Percentiles rank a stretch among this genome's conserved stretches.
These are phyloP conservation scores for Sutorius eximius DNA, from an alignment of 1,284 basidiomycete species.

Conservation along the genomic window DNA sequence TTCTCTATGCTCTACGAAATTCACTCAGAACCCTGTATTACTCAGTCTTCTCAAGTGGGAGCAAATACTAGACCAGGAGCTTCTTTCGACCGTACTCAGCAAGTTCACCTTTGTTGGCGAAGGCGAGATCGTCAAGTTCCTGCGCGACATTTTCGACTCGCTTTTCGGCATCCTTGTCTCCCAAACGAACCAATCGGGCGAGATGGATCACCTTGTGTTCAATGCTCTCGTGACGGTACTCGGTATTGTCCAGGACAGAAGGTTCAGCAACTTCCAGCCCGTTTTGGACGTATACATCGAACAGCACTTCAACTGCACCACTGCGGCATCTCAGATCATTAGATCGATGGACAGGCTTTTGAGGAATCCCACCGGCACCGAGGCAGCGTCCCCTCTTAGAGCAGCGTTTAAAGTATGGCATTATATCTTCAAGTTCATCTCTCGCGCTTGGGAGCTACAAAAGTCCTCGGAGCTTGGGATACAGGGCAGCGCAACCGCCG, in stretches of 20 bases:
- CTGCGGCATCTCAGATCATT: constrained; percentile 80
- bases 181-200: constrained; percentile 68
- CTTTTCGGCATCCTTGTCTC: constrained; percentile 89
- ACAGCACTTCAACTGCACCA: constrained; percentile 79
- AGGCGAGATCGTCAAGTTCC: constrained; percentile 93
- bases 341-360: constrained; percentile 86
- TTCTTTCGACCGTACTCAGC: constrained; percentile 72
- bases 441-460: constrained; percentile 85
- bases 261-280: constrained; percentile 95
- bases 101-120: constrained; percentile 93
- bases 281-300: constrained; percentile 94
- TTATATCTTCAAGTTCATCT: constrained; percentile 93
- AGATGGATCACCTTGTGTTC: constrained; percentile 88
- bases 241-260: constrained; percentile 87
- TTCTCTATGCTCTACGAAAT: constrained; percentile 89
- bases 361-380: constrained; percentile 68
- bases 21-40: constrained; percentile 89
- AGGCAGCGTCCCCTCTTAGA: constrained; percentile 77
- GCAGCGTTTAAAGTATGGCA: constrained; percentile 96
- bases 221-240: constrained; percentile 89
- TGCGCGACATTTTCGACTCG: constrained; percentile 90
- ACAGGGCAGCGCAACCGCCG: constrained; percentile 76
- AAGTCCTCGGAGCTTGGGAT: constrained; percentile 77
- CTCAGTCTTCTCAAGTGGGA: constrained; percentile 88
- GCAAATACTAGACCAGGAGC: constrained; percentile 59